Base-by-base conservation (phyloP, 2,329 filamentous ascomycete genomes). In the Cladosporium sp. region DNA sequence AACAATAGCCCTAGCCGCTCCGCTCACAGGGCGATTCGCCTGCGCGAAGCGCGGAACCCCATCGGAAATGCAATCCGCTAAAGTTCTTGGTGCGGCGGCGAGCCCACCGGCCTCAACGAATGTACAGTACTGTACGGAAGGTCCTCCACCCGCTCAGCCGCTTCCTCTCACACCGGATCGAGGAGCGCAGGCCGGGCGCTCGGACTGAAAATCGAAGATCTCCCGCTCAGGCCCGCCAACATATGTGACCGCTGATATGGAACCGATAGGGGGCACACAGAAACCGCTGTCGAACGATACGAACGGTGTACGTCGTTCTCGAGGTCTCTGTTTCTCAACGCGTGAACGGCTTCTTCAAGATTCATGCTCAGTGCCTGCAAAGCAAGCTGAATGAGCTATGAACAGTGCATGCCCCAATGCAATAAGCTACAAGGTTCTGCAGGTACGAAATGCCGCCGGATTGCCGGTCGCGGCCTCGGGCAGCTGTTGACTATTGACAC, bases 51-150 rank as follows among this genome's bases (percentile, higher is more conserved):
- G 22, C 22, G 48, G 48, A 37, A 43, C 40, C 48, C 40, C 48
- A 50, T 50, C 48, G 48, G 48, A 50, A 43, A 31, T 37, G 32
- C 28, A 35, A 35, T 3, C 40, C 40, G 48, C 48, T 37, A 37
- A 37, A 32, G 22, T 28, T 28, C 22, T 28, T 28, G 5, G 22
- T 28, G 22, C 22, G 22, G 22, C 22, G 22, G 22, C 22, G 22
- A 28, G 22, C 22, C 22, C 22, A 7, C 22, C 7, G 22, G 22
- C 4, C 22, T 28, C 22, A 28, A 28, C 22, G 22, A 28, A 28
- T 28, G 22, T 7, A 28, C 22, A 28, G 22, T 28, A 7, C 22
- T 28, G 22, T 28, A 28, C 22, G 22, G 22, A 28, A 28, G 4
- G 4, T 28, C 22, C 22, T 28, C 22, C 22, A 28, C 40, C 43